Conservation (phyloP, 75 land plant species). For the Adiantum capillusveneris region DNA sequence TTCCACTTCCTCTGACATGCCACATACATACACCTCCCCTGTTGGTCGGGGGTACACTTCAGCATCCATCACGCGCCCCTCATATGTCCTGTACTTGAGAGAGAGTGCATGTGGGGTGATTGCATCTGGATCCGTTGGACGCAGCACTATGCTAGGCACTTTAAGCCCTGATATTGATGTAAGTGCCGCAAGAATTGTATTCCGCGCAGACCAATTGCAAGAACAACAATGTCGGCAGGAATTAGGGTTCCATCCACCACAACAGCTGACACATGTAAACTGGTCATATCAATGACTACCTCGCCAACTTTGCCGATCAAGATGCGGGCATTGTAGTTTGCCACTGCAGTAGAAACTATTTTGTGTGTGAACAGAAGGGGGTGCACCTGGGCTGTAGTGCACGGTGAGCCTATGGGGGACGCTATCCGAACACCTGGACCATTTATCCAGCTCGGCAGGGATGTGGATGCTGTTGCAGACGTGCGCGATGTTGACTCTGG, state of each 20-base stretch:
- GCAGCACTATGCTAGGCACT: constrained; percentile 79
- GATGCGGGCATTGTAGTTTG: constrained; percentile 41
- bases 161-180: constrained; percentile 64
- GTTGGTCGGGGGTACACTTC: constrained; percentile 92
- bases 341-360: constrained; percentile 44
- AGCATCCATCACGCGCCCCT: constrained; percentile 64
- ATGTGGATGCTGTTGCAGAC: too few species aligned
- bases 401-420: constrained; percentile 43
- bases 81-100: constrained; percentile 51
- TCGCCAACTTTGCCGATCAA: constrained; percentile 56
- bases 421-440: too few species aligned
- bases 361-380: constrained; percentile 63
- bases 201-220: constrained; percentile 71
- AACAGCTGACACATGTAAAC: constrained; percentile 28
- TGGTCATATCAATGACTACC: constrained; percentile 29
- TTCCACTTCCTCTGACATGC: constrained; percentile 66
- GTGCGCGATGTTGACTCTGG: too few species aligned
- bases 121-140: constrained; percentile 43
- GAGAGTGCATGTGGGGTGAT: constrained; percentile 79
- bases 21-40: constrained; percentile 90
- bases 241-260: constrained; percentile 36
- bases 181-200: constrained; percentile 32
- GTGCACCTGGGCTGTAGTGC: constrained; percentile 88
- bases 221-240: constrained; percentile 57
- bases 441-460: too few species aligned